Conservation (phyloP, 192 early-diverging fungal genomes). For the Chytriomyces sp. region DNA sequence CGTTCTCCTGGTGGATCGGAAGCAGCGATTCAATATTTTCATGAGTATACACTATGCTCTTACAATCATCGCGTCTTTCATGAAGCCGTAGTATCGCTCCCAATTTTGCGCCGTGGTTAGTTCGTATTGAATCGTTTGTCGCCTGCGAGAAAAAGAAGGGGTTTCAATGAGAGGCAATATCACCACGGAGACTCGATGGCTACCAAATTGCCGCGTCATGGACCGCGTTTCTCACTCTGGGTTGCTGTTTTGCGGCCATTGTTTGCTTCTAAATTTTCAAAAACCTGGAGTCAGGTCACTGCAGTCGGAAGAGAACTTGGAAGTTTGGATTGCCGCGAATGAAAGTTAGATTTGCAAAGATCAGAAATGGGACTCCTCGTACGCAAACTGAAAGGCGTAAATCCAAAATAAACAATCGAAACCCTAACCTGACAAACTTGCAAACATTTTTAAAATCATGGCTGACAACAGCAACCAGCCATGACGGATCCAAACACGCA, state of each 20-base stretch:
- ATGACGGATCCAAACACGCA: no score
- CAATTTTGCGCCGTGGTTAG: conserved; percentile 56
- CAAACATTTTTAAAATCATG: no score
- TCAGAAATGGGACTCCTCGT: no score
- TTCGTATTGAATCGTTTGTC: conserved; percentile 59
- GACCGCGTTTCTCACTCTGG: conserved; percentile 48
- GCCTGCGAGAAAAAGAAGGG: conserved; percentile 32
- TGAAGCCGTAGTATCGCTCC: conserved; percentile 61
- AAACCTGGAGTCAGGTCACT: no score
- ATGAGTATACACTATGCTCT: not conserved
- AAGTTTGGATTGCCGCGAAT: no score
- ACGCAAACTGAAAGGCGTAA: no score
- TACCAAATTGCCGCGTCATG: conserved; percentile 61
- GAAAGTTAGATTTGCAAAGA: no score
- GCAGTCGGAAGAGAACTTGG: no score
- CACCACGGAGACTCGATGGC: not conserved
- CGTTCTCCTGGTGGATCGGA: not conserved
- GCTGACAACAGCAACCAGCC: no score
- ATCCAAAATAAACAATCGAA: no score
- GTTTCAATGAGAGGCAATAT: not conserved
- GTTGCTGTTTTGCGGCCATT: conserved; percentile 19
- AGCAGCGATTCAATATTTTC: not conserved
- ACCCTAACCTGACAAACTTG: no score
- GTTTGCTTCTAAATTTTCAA: conserved; percentile 18
- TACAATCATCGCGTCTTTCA: conserved; percentile 50